Conservation (phyloP, 2,329 filamentous ascomycete species). For the Colletotrichum scovillei region DNA sequence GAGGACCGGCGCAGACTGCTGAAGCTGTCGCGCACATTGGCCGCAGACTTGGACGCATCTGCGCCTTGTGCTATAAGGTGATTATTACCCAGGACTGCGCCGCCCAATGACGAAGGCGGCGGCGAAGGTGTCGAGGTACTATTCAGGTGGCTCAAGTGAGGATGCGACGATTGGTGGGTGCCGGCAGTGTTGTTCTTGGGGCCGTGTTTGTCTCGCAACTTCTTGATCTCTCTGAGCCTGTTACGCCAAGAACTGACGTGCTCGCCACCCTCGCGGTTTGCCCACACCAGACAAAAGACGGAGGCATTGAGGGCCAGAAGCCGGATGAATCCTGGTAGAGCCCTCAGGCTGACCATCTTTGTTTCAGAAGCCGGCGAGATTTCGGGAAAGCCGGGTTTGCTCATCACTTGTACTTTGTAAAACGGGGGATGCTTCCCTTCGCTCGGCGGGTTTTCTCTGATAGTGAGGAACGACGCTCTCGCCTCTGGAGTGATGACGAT, state of each 20-base stretch:
- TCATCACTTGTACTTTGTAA: constrained; percentile 91
- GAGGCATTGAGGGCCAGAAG: constrained; percentile 92
- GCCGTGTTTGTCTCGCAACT: constrained; percentile 77
- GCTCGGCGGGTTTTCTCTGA: constrained; percentile 55
- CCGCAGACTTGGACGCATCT: constrained; percentile 53
- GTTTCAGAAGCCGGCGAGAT: constrained; percentile 90
- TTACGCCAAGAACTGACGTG: constrained; percentile 91
- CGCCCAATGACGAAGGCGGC: constrained; percentile 45
- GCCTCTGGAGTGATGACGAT: constrained; percentile 95
- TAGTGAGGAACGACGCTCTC: constrained; percentile 78
- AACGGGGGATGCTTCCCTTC: constrained; percentile 64
- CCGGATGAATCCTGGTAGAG: constrained; percentile 86
- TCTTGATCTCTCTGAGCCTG: constrained; percentile 85
- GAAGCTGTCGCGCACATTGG: constrained; percentile 70
- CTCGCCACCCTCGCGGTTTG: constrained; percentile 79
- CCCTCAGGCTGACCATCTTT: constrained; percentile 87
- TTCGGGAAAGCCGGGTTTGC: constrained; percentile 88
- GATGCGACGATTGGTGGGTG: constrained; percentile 37
- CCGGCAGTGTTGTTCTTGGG: constrained; percentile 53
- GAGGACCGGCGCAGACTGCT: constrained; percentile 71
- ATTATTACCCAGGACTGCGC: constrained; percentile 40
- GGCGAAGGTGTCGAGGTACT: constrained; percentile 40
- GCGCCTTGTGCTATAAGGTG: constrained; percentile 26
- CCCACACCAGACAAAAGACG: constrained; percentile 94
- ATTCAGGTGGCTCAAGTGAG: constrained; percentile 43